Evolutionary conservation across 2,329 filamentous ascomycete species (phyloP), one percentile per base, ranked within the genome.

Genomic region (Neocatenulostroma microsporum): DNA sequence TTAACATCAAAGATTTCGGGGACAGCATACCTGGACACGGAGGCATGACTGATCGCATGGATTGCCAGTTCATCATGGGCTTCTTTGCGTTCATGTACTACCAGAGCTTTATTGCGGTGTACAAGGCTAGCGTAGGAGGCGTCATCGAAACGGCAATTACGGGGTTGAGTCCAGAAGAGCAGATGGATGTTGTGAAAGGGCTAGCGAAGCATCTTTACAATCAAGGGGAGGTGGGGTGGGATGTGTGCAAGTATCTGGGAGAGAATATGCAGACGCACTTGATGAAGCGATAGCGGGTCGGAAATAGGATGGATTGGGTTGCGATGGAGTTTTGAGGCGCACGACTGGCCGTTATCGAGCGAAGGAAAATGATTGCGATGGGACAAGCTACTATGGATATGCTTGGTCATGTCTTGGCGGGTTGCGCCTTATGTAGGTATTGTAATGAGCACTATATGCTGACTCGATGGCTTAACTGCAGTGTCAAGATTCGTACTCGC

Each of bases 1-100:
- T 98, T 70, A 96, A 98, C 69, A 93, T 98, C 73, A 98, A 98
- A 73, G 91, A 98, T 67, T 98, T 98, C 66, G 91, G 91, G 50
- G 85, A 98, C 63, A 94, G 87, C 1, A 98, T 98, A 51, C 91
- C 91, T 2, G 91, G 91, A 15, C 91, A 98, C 55, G 91, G 91
- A 43, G 91, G 91, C 51, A 96, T 98, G 68, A 98, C 91, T 12
- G 91, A 98, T 60, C 84, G 91, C 44, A 96, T 98, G 89, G 91
- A 98, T 60, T 98, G 91, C 62, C 91, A 98, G 60, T 98, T 98
- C 67, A 96, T 96, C 69, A 98, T 98, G 91, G 91, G 91, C 7
- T 91, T 94, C 64, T 96, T 98, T 55, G 78, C 89, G 12, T 96
- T 87, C 69, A 88, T 98, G 75, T 98, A 98, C 67, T 98, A 93